Base-by-base conservation (phyloP, 805 yeast genomes). In the Kluyveromyces wickerhamii region DNA sequence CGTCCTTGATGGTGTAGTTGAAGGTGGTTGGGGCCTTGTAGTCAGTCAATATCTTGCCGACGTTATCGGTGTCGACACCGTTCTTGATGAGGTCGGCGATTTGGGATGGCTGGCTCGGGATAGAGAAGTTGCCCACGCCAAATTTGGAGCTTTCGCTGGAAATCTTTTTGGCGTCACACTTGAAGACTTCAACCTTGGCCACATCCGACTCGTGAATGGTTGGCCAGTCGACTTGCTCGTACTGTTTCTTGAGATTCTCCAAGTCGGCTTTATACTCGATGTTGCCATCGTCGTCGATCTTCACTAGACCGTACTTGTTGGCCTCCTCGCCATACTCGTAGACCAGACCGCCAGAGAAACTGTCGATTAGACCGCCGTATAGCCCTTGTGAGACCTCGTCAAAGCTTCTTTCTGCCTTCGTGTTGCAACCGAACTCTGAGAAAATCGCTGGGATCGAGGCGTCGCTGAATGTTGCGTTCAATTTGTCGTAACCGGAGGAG, bases 291-390 rank as follows among this genome's bases (percentile, higher is more conserved):
- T 57, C 59, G 37, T 62, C 67, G 21, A 78, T 59, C 15, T 65
- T 58, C 24, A 79, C 86, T 41, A 88, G 70, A 14, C 96, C 96
- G 51, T 84, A 88, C 50, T 83, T 58, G 45, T 78, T 74, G 10
- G 65, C 71, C 60, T 31, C 95, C 53, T 82, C 72, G 11, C 84
- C 72, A 63, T 80, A 88, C 62, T 88, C 95, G 61, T 87, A 88
- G n/a, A 88, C 94, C 40, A 88, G 70, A 10, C 96, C 96, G 47
- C 97, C 96, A 33, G 87, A 74, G 51, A 88, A 75, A 5, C 77
- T 72, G 36, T 70, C 54, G 32, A 75, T 54, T 62, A 89, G 69
- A 13, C 85, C 76, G 32, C 77, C 79, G 49, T 74, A 79, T 32
- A 82, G 61, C 37, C 82, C 86, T 32, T 71, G 69, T 28, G 68